Base-by-base conservation (phyloP, 768 basidiomycete species). In the Galerina sulciceps region DNA sequence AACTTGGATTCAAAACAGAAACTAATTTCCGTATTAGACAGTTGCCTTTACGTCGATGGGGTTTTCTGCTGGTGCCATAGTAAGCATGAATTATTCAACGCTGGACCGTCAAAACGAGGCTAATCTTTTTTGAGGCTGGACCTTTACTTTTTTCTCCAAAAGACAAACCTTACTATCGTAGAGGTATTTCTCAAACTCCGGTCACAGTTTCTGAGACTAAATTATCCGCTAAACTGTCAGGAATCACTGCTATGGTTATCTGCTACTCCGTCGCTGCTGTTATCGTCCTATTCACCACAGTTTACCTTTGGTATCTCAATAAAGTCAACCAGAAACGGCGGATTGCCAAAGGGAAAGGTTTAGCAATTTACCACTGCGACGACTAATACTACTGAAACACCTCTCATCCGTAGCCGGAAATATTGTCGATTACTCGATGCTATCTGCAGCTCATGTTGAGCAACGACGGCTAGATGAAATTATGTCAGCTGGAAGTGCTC, bases 381-480 rank as follows among this genome's bases (percentile, higher is more conserved):
- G 20, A 11, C 36, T 22, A 6, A 20, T 44, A 4, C 36, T 22
- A 18, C 34, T 42, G 2, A 37, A 22, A 17, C 4, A 13, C 34
- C 51, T 31, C 18, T 5, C 15, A 9, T 22, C 31, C 2, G 15
- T 20, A 67, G 66, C 55, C 14, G 65, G 55, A 13, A 52, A 62
- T 18, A 64, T 68, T 20, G 43, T 65, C 11, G 67, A 70, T 40
- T 67, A 66, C 23, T 67, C 65, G 4, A 63, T 68, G 65, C 40
- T 65, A 2, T 52, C 20, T 4, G 49, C 58, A 9, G 11, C 31
- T 17, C 46, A 60, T 48, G 60, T 45, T 11, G 62, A 63, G 23
- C n/a, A 40, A 23, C 53, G 52, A 18, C 38, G 46, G 11, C 23
- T 23, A 11, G 20, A 45, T 1, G 43, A 49, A 14, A 34, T 10